Evolutionary conservation across 169 alveolate genomes (phyloP), one percentile per base, ranked within the genome.

Genomic region (Theileria annulata): DNA sequence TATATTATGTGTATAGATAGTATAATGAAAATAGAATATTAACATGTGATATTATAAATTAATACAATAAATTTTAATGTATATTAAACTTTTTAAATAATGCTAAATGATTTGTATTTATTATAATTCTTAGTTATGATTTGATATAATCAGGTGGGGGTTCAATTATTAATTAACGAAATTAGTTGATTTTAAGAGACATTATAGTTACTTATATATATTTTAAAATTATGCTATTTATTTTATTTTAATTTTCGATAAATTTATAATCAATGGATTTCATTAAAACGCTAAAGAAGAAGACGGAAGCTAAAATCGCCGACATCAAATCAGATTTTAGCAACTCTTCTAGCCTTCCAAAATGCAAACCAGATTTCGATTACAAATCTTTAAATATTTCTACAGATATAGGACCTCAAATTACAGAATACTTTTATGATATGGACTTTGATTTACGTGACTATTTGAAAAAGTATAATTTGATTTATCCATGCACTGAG

Each of bases 211-310:
- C 9, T 33, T 63, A 13, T n/a, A 63, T 63, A 4, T 31, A 63
- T 31, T 21, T 31, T 6, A 17, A 63, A 17, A 17, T 54, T 3
- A 3, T n/a, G 75, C 2, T 42, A 3, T 67, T 9, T 25, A 67
- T 15, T 2, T 67, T 3, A 42, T 67, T 23, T 19, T 17, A 21
- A 67, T 33, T 67, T 54, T 15, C 3, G 25, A 12, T 17, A 42
- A 28, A 2, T 56, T 71, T 21, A 56, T 42, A 58, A 58, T 19
- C 10, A 37, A 80, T 80, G 88, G 88, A 80, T 72, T 74, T 82
- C 28, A 75, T 82, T 64, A 82, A 75, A 72, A 66, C 70, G 63
- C 76, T 76, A 31, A 68, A 33, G 58, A 63, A 35, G n/a, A 64
- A 68, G 66, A 30, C 64, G n/a, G 79, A 75, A n/a, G 51, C 75